Evolutionary conservation across 2,329 filamentous ascomycete species (phyloP), one percentile per base, ranked within the genome.

Genomic region (Hypoxylon sp.): DNA sequence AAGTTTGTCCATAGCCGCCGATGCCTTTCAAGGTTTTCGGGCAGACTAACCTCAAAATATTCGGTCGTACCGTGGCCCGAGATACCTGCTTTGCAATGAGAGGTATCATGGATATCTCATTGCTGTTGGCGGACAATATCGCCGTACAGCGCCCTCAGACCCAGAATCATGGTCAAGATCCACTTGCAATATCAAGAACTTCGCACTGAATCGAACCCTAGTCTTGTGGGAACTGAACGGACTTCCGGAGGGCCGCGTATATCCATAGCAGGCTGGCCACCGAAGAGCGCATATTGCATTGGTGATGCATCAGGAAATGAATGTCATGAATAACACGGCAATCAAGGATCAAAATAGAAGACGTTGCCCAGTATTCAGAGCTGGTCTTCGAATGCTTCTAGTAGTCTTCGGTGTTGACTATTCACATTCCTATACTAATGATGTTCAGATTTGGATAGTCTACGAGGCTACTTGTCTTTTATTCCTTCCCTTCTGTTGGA

Each of bases 251-350:
- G 57, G 59, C 50, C 64, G 68, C 58, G 59, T 56, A 55, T 20
- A 55, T 59, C 53, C 61, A 64, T 69, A 49, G 53, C 50, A 66
- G 55, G 69, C 69, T 70, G 56, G 65, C 73, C 68, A 64, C 72
- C 66, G 72, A 76, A 61, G 59, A 72, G 64, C 72, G 72, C 73
- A 75, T 71, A 67, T 59, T 66, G 42, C 65, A 62, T 66, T 54
- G 14, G 30, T 10, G 17, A 61, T 67, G 65, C 64, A 66, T 68
- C 50, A 27, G 17, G 56, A 50, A 49, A 50, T 40, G 55, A 71
- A 3, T 27, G 25, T 5, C 25, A 27, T 63, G 57, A 59, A 62
- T 61, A 33, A 61, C 50, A 56, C 73, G 31, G 44, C 33, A 53
- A 58, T 48, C 68, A 69, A 67, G 58, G 63, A 55, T 69, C 42